Evolutionary conservation across 1,139 yeast species (phyloP), one percentile per base, ranked within the genome.

Genomic region (Magnusiomyces sp.): DNA sequence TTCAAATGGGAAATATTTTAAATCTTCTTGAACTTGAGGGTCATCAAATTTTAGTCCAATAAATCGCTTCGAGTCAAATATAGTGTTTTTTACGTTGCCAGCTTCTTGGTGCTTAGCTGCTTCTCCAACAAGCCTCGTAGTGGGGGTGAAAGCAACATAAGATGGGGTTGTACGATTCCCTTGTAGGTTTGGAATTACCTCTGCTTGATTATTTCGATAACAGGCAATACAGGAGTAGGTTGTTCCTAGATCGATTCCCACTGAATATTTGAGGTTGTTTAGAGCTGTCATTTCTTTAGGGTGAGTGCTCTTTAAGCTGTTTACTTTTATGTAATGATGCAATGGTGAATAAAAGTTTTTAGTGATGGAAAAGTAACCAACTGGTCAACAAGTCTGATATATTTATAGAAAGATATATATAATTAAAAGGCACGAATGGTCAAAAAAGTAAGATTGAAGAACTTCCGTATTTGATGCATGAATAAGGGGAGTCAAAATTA

Each of bases 71-170:
- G 98, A 90, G 71, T 97, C 98, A 60, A 88, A 92, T 61, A 92
- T 76, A 55, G 98, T 92, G 79, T 92, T 92, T 71, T 88, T 96
- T 52, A 97, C 96, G 82, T 92, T 92, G 61, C 92, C 95, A 58
- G 90, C 96, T 55, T 97, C 97, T 74, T 92, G 98, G 74, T 97
- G 89, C 80, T 90, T 92, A 64, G 98, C 98, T 64, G 97, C 95
- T 57, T 88, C 90, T 78, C 98, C 98, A 60, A 92, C 98, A 59
- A 92, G 75, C 72, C 95, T 81, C 74, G 89, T 96, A 57, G 89
- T 96, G 73, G 88, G 89, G 69, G 96, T 88, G 81, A 92, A 90
- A 53, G 97, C 98, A 61, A 92, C 98, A 49, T 92, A 95, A 46
- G 98, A 92, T 45, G 98, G 98, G 46, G 98, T 92, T 58, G 98